Evolutionary conservation across 2,329 filamentous ascomycete species (phyloP).

Genomic region (Clarireedia hainanense): DNA sequence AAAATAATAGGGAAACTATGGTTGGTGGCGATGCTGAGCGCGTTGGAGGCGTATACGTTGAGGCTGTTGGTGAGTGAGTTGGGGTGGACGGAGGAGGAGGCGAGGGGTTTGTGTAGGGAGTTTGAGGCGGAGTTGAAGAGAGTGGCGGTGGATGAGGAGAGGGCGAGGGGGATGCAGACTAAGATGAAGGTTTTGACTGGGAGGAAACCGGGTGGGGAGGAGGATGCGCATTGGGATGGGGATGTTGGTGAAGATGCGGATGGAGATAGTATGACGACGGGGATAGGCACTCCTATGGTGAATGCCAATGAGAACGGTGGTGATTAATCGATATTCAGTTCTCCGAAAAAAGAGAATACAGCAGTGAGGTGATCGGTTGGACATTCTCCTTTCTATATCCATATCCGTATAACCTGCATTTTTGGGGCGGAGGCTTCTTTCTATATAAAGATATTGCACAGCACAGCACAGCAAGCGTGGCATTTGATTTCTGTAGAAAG

Average conservation of each 20-base stretch:
- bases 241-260: not conserved
- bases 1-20: slow-evolving; percentile 22
- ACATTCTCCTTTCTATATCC: too few relatives aligned
- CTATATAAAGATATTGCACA: too few relatives aligned
- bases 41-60: slow-evolving; percentile 23
- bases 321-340: too few relatives aligned
- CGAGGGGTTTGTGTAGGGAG: slow-evolving; percentile 13
- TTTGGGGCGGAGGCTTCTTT: too few relatives aligned
- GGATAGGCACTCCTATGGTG: not conserved
- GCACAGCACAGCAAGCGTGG: too few relatives aligned
- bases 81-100: slow-evolving; percentile 22
- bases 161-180: slow-evolving; percentile 14
- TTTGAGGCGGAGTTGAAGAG: slow-evolving; percentile 13
- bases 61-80: slow-evolving; percentile 21
- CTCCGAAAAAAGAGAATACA: too few relatives aligned
- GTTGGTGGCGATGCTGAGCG: slow-evolving; percentile 17
- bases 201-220: slow-evolving; percentile 20
- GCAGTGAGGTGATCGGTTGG: too few relatives aligned
- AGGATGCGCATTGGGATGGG: not conserved
- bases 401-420: too few relatives aligned
- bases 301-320: not conserved
- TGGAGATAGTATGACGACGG: not conserved
- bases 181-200: slow-evolving; percentile 14
- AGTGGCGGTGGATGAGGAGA: slow-evolving; percentile 18
- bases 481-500: too few relatives aligned